A percentile compares a stretch with the other conserved stretches of the same genome.
These are phyloP conservation scores for Byssoonygena ceratinophila DNA, from an alignment of 2,329 filamentous ascomycete species.

Conservation along the genomic window DNA sequence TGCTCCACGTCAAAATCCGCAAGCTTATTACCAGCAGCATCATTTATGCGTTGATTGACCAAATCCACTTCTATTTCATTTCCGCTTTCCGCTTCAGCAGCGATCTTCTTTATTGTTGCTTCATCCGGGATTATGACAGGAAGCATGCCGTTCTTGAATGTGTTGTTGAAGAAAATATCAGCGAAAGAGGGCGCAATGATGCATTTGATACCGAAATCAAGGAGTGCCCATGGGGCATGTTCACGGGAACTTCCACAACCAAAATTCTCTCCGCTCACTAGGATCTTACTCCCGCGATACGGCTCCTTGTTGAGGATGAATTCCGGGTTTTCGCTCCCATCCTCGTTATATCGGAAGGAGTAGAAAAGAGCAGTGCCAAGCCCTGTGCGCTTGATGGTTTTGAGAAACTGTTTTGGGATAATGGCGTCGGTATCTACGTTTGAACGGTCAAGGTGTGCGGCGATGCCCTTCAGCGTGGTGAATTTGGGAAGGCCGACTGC, in stretches of 20 bases:
- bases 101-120: slow-evolving; percentile 56
- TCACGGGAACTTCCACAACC: slow-evolving; percentile 88
- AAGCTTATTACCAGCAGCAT: slow-evolving; percentile 61
- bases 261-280: slow-evolving; percentile 87
- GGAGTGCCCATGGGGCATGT: slow-evolving; percentile 91
- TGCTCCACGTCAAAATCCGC: slow-evolving; percentile 77
- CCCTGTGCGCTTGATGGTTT: slow-evolving; percentile 96
- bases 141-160: slow-evolving; percentile 99
- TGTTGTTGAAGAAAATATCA: slow-evolving; percentile 99
- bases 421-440: slow-evolving; percentile 99
- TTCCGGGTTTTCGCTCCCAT: slow-evolving; percentile 62
- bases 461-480: slow-evolving; percentile 69
- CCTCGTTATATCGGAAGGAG: slow-evolving; percentile 64
- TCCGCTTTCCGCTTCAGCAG: slow-evolving; percentile 65
- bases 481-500: slow-evolving; percentile 71
- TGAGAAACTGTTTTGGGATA: slow-evolving; percentile 98
- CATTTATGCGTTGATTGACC: slow-evolving; percentile 70
- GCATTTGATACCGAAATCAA: slow-evolving; percentile 92
- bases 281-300: slow-evolving; percentile 73
- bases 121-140: slow-evolving; percentile 65
- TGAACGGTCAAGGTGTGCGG: slow-evolving; percentile 72
- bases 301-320: slow-evolving; percentile 88
- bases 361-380: slow-evolving; percentile 82
- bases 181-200: slow-evolving; percentile 80
- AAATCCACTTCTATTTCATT: slow-evolving; percentile 84